Base-by-base conservation (phyloP, 495 filamentous ascomycete species). In the Neurospora tetrasperma region DNA sequence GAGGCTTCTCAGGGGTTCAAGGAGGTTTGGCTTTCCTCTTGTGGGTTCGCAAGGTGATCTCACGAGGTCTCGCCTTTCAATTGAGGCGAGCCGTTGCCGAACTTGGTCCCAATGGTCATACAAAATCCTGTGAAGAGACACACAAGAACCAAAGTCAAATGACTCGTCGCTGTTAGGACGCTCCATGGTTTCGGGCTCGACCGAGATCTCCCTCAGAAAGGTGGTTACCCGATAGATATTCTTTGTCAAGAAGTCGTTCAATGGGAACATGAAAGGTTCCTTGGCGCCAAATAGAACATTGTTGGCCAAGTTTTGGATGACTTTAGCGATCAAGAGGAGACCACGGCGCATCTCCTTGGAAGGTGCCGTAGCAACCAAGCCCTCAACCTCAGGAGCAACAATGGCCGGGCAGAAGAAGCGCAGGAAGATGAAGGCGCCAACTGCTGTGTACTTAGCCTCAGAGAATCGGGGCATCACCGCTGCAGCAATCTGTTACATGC, bases 261-360 rank as follows among this genome's bases (percentile, higher is more conserved):
- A 78, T 10, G 89, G 89, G 73, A 87, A 87, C 89, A 91, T 91
- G 75, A 88, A 91, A 14, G 88, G 86, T 77, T 91, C 89, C 78
- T 91, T 91, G 39, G 87, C 87, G n/a, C 89, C 89, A 72, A 91
- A 91, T 2, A 90, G 82, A 41, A 91, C 89, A 75, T 91, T 91
- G 73, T 91, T 91, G 41, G 89, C 89, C 54, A 91, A 80, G 76
- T 89, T 90, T 74, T 91, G 89, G 39, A 91, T 86, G 71, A 91
- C 86, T 75, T 91, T 91, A 23, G 89, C 89, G 71, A 91, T 89
- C 39, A 91, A 83, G 35, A 91, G 82, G 38, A 91, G 80, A 4
- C 89, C 89, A 71, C 89, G 83, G 23, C 89, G 84, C 87, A 90
- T 89, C 73, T 90, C 88, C 76, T 90, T 90, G 6, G 88, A 88